Evolutionary conservation across 2,329 filamentous ascomycete species (phyloP).

Genomic region (Escovopsis sp.): DNA sequence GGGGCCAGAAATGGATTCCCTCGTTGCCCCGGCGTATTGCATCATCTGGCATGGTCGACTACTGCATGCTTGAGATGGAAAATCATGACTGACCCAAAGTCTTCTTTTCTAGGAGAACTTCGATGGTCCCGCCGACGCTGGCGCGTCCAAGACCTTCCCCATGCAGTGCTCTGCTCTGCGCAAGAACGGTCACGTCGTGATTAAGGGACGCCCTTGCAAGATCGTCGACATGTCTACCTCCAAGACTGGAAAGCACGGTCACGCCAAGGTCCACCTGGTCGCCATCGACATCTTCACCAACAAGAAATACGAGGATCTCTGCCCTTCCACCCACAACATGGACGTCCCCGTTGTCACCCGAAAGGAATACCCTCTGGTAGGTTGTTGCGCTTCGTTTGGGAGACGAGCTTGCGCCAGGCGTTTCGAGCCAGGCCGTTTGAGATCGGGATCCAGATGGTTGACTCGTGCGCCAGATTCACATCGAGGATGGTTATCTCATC

Average conservation of each 20-base stretch:
- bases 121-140: conserved; percentile 78
- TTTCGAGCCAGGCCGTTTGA: conserved; percentile 4
- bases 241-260: conserved; percentile 99
- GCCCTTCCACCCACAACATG: conserved; percentile 95
- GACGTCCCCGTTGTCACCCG: conserved; percentile 90
- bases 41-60: too few relatives aligned
- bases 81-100: conserved; percentile 6
- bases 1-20: too few relatives aligned
- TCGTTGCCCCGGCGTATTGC: too few relatives aligned
- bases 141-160: conserved; percentile 84
- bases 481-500: conserved; percentile 89
- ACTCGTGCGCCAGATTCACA: conserved; percentile 53
- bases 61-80: not conserved
- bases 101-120: conserved; percentile 53
- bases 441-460: conserved; percentile 5
- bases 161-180: conserved; percentile 99
- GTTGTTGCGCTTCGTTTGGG: conserved; percentile 22
- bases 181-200: conserved; percentile 98
- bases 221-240: conserved; percentile 99
- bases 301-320: conserved; percentile 99
- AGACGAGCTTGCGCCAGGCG: conserved; percentile 4
- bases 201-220: conserved; percentile 99
- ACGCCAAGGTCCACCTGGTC: conserved; percentile 99
- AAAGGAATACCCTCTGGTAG: conserved; percentile 86
- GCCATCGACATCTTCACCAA: conserved; percentile 97